Evolutionary conservation across 345 rosid genomes (phyloP).

Genomic region (Aurinia saxatilis): DNA sequence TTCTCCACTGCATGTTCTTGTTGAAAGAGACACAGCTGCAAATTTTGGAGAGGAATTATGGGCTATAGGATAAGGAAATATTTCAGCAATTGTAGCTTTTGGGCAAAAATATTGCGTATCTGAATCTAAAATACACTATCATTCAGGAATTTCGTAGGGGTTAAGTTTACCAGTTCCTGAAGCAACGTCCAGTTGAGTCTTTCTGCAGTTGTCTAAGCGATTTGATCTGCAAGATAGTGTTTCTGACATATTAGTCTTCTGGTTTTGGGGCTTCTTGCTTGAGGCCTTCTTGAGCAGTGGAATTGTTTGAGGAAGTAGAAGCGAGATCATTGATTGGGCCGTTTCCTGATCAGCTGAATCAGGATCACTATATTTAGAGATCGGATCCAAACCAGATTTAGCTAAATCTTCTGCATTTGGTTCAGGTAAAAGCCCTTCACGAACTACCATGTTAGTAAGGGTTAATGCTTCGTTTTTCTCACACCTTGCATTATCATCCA

Average conservation of each 20-base stretch:
- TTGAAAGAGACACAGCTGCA: slow-evolving; percentile 26
- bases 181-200: slow-evolving; percentile 19
- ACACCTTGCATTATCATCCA: slow-evolving; percentile 11
- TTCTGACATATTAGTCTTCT: slow-evolving; percentile 9
- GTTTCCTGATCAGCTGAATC: slow-evolving; percentile 55
- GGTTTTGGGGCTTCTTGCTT: slow-evolving; percentile 35
- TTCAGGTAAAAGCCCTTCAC: slow-evolving; percentile 36
- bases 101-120: not conserved
- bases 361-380: slow-evolving; percentile 38
- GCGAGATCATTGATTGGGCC: slow-evolving; percentile 66
- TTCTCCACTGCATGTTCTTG: slow-evolving; percentile 19
- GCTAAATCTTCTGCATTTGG: slow-evolving; percentile 40
- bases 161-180: slow-evolving; percentile 30
- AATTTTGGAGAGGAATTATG: slow-evolving; percentile 15
- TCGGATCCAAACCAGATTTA: too few species aligned
- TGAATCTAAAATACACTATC: not conserved
- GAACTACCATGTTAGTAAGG: slow-evolving; percentile 18
- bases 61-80: not conserved
- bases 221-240: slow-evolving; percentile 18
- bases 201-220: slow-evolving; percentile 20
- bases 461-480: slow-evolving; percentile 30
- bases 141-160: not conserved
- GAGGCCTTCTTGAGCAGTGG: slow-evolving; percentile 58
- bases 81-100: not conserved
- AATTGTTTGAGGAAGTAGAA: slow-evolving; percentile 88